A percentile compares a stretch with the other conserved stretches of the same genome.
phyloP scores from a whole-genome alignment of 2,329 filamentous ascomycete species.

The Chaetomium sp. region DNA sequence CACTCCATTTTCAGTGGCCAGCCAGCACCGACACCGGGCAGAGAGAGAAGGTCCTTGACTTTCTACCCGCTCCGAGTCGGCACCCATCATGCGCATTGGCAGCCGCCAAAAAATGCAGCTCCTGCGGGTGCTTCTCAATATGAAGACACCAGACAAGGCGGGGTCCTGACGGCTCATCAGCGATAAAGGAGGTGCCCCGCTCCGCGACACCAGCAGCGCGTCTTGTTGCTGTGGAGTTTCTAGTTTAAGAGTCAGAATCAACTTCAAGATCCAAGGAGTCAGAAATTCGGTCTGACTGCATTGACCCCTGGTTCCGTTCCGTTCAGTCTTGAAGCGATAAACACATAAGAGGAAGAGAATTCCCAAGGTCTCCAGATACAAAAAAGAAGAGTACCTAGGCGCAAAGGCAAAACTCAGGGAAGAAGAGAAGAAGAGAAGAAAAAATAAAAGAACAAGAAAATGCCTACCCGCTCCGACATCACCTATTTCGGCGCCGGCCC shows the following conservation, averaged over 20 bases:
- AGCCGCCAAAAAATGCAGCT: not conserved
- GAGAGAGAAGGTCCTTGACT: slow-evolving; percentile 12
- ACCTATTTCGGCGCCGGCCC: slow-evolving; percentile 89
- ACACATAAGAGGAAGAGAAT: not conserved
- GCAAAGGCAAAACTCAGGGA: not conserved
- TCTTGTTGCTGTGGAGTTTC: slow-evolving; percentile 1
- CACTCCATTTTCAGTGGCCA: slow-evolving; percentile 26
- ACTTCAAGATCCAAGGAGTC: too few species aligned
- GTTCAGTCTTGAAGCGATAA: too few species aligned
- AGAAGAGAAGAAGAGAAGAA: not conserved
- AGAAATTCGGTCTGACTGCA: not conserved
- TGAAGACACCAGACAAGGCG: slow-evolving; percentile 11
- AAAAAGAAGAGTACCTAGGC: slow-evolving; percentile 2
- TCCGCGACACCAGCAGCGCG: slow-evolving; percentile 2
- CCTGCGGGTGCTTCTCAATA: not conserved
- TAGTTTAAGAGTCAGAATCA: not conserved
- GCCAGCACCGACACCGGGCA: slow-evolving; percentile 21
- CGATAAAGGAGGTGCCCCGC: slow-evolving; percentile 20
- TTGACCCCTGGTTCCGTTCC: not conserved
- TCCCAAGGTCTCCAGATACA: not conserved
- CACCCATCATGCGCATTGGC: slow-evolving; percentile 18
- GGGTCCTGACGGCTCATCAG: slow-evolving; percentile 16
- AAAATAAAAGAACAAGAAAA: slow-evolving; percentile 39
- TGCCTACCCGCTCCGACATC: slow-evolving; percentile 75
- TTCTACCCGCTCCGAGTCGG: slow-evolving; percentile 14